phyloP scores from a whole-genome alignment of 495 filamentous ascomycete genomes.

The Amniculicola lignicola region DNA sequence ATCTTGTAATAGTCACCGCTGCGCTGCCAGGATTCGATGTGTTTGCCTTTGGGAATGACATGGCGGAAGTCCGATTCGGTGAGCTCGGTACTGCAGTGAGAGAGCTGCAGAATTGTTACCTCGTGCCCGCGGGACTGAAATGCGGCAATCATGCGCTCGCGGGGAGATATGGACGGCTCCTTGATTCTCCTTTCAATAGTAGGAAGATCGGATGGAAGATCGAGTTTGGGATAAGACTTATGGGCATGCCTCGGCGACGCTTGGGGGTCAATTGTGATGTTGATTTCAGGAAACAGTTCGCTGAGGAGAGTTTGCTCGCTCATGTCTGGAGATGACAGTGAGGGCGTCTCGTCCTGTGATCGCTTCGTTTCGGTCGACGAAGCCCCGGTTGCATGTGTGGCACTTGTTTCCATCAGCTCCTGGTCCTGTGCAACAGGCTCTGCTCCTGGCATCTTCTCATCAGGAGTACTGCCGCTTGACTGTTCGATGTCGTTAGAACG shows the following conservation, averaged over 20 bases:
- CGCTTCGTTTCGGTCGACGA: too few species aligned
- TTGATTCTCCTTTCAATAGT: background rate
- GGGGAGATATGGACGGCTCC: constrained; percentile 1
- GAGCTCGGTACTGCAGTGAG: constrained; percentile 52
- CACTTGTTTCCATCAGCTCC: too few species aligned
- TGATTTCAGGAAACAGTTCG: constrained; percentile 55
- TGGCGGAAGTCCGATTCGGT: constrained; percentile 63
- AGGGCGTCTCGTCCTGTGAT: too few species aligned
- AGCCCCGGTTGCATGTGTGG: too few species aligned
- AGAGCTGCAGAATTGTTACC: constrained; percentile 49
- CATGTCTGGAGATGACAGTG: too few species aligned
- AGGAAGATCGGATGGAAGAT: constrained; percentile 6
- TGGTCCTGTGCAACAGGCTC: too few species aligned
- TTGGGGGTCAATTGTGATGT: constrained; percentile 5
- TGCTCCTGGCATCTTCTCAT: too few species aligned
- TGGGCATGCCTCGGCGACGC: background rate
- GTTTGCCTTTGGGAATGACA: constrained; percentile 54
- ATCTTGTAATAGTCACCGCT: constrained; percentile 48
- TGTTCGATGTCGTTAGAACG: too few species aligned
- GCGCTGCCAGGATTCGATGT: constrained; percentile 60
- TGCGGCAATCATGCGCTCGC: constrained; percentile 15
- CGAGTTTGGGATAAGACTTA: constrained; percentile 25
- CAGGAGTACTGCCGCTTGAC: too few species aligned
- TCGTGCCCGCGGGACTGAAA: constrained; percentile 18
- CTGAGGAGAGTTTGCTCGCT: constrained; percentile 50